These are phyloP conservation scores for Monosporascus sp. DNA, from an alignment of 2,329 filamentous ascomycete genomes.

Conservation along the genomic window DNA sequence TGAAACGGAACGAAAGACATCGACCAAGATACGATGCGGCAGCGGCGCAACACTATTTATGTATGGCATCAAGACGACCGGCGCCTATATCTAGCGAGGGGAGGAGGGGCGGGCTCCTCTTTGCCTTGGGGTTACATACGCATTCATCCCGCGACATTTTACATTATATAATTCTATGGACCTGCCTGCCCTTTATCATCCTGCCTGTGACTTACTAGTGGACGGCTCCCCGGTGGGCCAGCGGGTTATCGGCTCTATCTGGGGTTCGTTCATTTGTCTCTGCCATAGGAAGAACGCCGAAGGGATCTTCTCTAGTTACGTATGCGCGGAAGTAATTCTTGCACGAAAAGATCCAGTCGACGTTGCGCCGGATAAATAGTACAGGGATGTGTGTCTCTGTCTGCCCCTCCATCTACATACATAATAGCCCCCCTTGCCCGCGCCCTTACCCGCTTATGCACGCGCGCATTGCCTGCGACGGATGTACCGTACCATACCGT, in stretches of 20 bases:
- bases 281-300: too few relatives aligned
- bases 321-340: background rate
- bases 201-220: background rate
- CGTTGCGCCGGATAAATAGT: background rate
- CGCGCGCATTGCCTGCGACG: background rate
- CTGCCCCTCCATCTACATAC: background rate
- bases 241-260: background rate
- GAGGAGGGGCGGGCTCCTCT: background rate
- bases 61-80: background rate
- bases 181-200: background rate
- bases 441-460: background rate
- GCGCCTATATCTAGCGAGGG: background rate
- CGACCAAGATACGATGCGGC: background rate
- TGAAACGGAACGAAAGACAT: background rate
- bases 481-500: too few relatives aligned
- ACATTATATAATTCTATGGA: background rate
- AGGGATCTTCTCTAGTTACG: background rate
- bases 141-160: background rate
- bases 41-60: background rate
- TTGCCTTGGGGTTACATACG: background rate
- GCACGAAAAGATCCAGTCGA: background rate
- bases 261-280: background rate
- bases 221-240: background rate
- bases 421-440: too few relatives aligned
- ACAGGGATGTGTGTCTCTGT: background rate